Percentiles rank a stretch among this genome's conserved stretches.
Conservation (phyloP, 2,329 filamentous ascomycete genomes). For the Biscogniauxia mediterranea region DNA sequence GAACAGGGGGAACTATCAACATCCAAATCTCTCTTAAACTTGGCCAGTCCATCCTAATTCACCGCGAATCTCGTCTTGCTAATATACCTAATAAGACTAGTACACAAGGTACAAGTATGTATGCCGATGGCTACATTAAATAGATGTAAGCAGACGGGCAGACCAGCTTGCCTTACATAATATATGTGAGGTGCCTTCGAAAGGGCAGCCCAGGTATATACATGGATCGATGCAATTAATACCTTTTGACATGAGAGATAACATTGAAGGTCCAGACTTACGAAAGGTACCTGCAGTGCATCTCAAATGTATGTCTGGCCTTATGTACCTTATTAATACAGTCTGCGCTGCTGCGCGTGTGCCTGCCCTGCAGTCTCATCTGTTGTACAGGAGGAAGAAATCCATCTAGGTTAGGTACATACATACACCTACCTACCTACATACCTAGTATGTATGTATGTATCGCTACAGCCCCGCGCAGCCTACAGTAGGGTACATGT, state of each 20-base stretch:
- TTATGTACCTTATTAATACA: neutral
- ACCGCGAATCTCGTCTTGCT: neutral
- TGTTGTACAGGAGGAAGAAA: neutral
- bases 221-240: too few relatives aligned
- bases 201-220: too few relatives aligned
- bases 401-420: too few relatives aligned
- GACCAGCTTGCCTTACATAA: too few relatives aligned
- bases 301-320: neutral
- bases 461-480: neutral
- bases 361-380: neutral
- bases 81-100: neutral
- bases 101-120: too few relatives aligned
- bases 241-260: too few relatives aligned
- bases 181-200: too few relatives aligned
- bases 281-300: too few relatives aligned
- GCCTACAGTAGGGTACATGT: neutral
- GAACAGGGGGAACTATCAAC: conserved; percentile 19
- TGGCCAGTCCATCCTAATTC: neutral
- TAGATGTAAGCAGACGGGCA: too few relatives aligned
- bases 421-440: too few relatives aligned
- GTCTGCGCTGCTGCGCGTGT: neutral
- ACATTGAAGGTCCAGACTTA: too few relatives aligned
- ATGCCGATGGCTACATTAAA: too few relatives aligned
- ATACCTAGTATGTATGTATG: neutral
- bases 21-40: conserved; percentile 11